Evolutionary conservation across 129 eudicot genomes (phyloP), one percentile per base, ranked within the genome.

Genomic region (Heracleum sosnowskyi): DNA sequence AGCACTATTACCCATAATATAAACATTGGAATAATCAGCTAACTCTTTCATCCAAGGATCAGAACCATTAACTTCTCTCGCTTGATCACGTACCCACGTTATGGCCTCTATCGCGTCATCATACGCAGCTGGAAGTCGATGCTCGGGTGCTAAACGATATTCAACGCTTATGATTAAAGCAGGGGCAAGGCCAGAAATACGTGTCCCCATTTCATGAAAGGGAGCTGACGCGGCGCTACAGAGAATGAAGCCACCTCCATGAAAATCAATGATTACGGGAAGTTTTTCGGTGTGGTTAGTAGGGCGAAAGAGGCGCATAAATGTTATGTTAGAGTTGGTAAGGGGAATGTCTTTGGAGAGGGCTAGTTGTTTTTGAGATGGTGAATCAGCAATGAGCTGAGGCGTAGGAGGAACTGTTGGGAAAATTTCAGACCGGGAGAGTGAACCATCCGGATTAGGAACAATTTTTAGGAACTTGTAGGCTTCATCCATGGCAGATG

Each of bases 91-190:
- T 16, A 80, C 82, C 97, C 98, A 93, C 31, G 5, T 7, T 62
- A 93, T 51, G 13, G 98, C 97, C 63, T 93, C 97, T 57, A 79
- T 33, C 20, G 97, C 98, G 18, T 93, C 98, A 11, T 91, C 95
- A 34, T 93, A 93, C 0, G 97, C 97, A 1, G 95, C 97, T 7
- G 98, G 98, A 2, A 93, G 97, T 18, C 92, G 96, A 73, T 89
- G 80, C 74, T 93, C 98, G 3, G 98, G 98, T 4, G 95, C 92
- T 0, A 93, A 86, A 18, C 97, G 92, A 73, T 91, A 93, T 75
- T 93, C 92, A 18, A 93, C 92, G 26, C 93, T 87, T 55, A 89
- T 79, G 70, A 93, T 41, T 6, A 93, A 10, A 3, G 97, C 90
- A 1, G 91, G 92, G 75, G 79, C 17, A 0, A 82, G 81, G n/a